Evolutionary conservation across 2,329 filamentous ascomycete species (phyloP).

Genomic region (Aspergillaceae sp.): DNA sequence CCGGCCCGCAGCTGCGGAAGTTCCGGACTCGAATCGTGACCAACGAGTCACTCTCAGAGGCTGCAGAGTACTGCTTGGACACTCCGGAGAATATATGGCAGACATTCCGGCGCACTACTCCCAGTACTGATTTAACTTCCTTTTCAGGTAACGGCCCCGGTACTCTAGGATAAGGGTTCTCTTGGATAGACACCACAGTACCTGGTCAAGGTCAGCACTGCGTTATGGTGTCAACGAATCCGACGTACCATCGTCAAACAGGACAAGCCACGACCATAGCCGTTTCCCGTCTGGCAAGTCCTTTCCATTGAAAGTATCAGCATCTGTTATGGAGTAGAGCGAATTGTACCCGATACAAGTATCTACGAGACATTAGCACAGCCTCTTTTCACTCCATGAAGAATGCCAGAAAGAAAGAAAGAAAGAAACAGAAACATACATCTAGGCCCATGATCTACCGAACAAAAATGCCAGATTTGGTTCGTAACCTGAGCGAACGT

Average conservation of each 20-base stretch:
- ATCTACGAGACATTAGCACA: conserved; percentile 34
- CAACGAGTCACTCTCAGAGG: conserved; percentile 42
- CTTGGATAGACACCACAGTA: conserved; percentile 63
- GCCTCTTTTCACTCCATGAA: neutral
- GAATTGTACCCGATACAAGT: conserved; percentile 65
- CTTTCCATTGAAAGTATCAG: conserved; percentile 24
- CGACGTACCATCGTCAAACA: conserved; percentile 54
- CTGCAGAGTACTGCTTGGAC: conserved; percentile 43
- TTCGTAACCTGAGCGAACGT: conserved; percentile 55
- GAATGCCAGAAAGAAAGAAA: neutral
- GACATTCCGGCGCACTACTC: conserved; percentile 47
- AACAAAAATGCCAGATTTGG: conserved; percentile 67
- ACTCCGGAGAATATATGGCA: conserved; percentile 54
- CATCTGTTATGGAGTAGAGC: conserved; percentile 40
- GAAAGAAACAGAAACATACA: conserved; percentile 38
- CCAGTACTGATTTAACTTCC: conserved; percentile 21
- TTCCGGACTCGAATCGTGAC: conserved; percentile 41
- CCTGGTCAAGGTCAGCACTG: conserved; percentile 32
- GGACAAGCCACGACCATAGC: conserved; percentile 63
- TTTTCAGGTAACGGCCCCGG: conserved; percentile 19
- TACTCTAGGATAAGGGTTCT: conserved; percentile 47
- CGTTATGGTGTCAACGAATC: neutral
- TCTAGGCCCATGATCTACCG: conserved; percentile 58
- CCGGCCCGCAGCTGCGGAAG: conserved; percentile 19
- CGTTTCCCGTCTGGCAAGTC: conserved; percentile 43